Evolutionary conservation across 306 rosid genomes (phyloP).

Genomic region (Nissolia schottii): DNA sequence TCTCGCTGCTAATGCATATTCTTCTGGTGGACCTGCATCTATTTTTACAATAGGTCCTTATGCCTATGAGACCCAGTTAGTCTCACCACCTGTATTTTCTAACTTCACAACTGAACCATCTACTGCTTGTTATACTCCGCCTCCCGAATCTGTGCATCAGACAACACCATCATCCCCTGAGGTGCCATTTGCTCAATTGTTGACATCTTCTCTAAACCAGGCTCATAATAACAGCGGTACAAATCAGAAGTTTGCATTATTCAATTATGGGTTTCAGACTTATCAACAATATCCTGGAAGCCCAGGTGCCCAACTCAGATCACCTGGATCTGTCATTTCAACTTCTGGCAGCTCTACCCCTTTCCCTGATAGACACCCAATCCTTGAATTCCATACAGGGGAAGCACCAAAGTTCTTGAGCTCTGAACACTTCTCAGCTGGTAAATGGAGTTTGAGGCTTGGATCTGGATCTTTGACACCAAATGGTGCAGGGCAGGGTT

Average conservation of each 20-base stretch:
- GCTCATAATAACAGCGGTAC: slow-evolving; percentile 36
- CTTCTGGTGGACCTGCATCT: slow-evolving; percentile 60
- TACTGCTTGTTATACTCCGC: slow-evolving; percentile 83
- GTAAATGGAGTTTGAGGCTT: slow-evolving; percentile 62
- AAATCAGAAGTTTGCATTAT: slow-evolving; percentile 53
- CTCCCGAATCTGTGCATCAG: slow-evolving; percentile 70
- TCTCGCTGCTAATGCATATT: slow-evolving; percentile 52
- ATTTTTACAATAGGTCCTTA: slow-evolving; percentile 75
- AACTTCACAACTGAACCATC: slow-evolving; percentile 75
- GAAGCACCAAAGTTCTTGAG: slow-evolving; percentile 61
- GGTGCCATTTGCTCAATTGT: slow-evolving; percentile 81
- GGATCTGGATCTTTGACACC: slow-evolving; percentile 80
- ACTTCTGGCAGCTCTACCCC: slow-evolving; percentile 79
- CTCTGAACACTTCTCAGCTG: slow-evolving; percentile 52
- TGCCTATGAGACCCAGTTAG: slow-evolving; percentile 76
- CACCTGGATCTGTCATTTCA: slow-evolving; percentile 75
- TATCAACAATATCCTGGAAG: slow-evolving; percentile 69
- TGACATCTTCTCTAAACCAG: slow-evolving; percentile 56
- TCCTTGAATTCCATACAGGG: slow-evolving; percentile 52
- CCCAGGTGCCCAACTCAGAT: slow-evolving; percentile 60
- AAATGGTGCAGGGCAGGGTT: slow-evolving; percentile 55
- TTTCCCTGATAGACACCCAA: slow-evolving; percentile 60
- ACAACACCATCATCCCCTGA: slow-evolving; percentile 88
- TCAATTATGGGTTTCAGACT: slow-evolving; percentile 64
- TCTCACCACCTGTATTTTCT: slow-evolving; percentile 85